phyloP scores from a whole-genome alignment of 805 yeast species.

The Ascoidea rubescens region DNA sequence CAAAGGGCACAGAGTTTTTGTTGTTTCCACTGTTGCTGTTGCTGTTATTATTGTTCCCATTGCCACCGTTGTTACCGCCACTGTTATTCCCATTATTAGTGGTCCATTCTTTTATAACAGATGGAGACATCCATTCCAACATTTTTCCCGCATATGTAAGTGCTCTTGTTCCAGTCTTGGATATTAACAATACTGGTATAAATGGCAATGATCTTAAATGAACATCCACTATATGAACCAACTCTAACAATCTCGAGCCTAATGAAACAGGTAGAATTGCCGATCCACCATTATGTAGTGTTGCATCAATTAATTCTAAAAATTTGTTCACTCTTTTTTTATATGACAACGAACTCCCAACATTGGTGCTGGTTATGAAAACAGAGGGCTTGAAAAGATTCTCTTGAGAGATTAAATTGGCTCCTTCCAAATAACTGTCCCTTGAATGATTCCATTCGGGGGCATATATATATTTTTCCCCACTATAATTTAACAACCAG shows the following conservation, averaged over 20 bases:
- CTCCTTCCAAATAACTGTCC: conserved; percentile 71
- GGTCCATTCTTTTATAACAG: conserved; percentile 81
- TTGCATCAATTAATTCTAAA: conserved; percentile 45
- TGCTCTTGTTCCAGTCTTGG: conserved; percentile 67
- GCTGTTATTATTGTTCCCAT: no score
- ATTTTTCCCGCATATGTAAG: conserved; percentile 75
- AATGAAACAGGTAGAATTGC: conserved; percentile 73
- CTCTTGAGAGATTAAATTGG: conserved; percentile 47
- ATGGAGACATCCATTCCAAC: conserved; percentile 91
- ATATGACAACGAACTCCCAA: conserved; percentile 52
- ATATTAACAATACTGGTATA: conserved; percentile 62
- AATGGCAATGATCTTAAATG: conserved; percentile 26
- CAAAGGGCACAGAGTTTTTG: conserved; percentile 52
- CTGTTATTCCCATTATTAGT: conserved; percentile 11
- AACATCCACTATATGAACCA: conserved; percentile 59
- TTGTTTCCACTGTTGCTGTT: conserved; percentile 21
- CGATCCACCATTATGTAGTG: conserved; percentile 52
- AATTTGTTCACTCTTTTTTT: conserved; percentile 52
- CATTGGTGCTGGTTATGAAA: conserved; percentile 53
- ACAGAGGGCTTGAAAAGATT: conserved; percentile 56
- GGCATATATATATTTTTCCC: conserved; percentile 76
- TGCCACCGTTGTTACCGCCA: no score
- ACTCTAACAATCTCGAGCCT: conserved; percentile 70
- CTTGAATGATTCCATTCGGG: conserved; percentile 92
- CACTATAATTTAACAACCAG: conserved; percentile 63